Percentiles rank a stretch among this genome's conserved stretches.
phyloP scores from a whole-genome alignment of 1,284 basidiomycete species.

The Ganoderma leucocontextum region DNA sequence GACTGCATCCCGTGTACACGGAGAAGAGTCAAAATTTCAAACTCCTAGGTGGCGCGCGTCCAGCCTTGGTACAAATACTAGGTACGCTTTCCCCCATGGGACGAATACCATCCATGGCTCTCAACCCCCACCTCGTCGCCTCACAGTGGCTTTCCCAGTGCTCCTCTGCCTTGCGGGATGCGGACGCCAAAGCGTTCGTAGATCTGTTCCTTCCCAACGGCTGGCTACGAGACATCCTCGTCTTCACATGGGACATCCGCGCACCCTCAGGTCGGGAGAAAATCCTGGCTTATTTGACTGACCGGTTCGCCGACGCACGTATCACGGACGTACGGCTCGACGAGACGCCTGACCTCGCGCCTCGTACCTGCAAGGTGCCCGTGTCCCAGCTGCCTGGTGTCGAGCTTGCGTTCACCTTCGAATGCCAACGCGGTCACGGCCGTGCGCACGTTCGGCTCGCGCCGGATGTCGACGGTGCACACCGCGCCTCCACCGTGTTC shows the following conservation, averaged over 20 bases:
- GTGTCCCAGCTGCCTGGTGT: conserved; percentile 27
- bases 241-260: conserved; percentile 70
- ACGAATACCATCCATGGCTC: conserved; percentile 11
- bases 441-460: conserved; percentile 49
- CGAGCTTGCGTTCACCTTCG: conserved; percentile 49
- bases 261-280: conserved; percentile 54
- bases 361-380: conserved; percentile 34
- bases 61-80: not conserved
- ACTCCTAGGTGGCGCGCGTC: not conserved
- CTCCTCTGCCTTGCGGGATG: conserved; percentile 42
- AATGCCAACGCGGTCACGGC: conserved; percentile 48
- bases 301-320: conserved; percentile 37
- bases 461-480: conserved; percentile 20
- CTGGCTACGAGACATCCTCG: conserved; percentile 66
- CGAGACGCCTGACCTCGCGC: conserved; percentile 37
- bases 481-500: conserved; percentile 38
- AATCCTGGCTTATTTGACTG: conserved; percentile 53
- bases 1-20: not conserved
- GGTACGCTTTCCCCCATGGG: not conserved
- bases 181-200: conserved; percentile 45
- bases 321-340: conserved; percentile 44
- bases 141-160: conserved; percentile 56
- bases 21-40: not conserved
- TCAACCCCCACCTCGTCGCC: conserved; percentile 39
- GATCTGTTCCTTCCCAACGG: conserved; percentile 53